These are phyloP conservation scores for Spizellomyces sp. DNA, from an alignment of 192 early-diverging fungal genomes.

Conservation along the genomic window DNA sequence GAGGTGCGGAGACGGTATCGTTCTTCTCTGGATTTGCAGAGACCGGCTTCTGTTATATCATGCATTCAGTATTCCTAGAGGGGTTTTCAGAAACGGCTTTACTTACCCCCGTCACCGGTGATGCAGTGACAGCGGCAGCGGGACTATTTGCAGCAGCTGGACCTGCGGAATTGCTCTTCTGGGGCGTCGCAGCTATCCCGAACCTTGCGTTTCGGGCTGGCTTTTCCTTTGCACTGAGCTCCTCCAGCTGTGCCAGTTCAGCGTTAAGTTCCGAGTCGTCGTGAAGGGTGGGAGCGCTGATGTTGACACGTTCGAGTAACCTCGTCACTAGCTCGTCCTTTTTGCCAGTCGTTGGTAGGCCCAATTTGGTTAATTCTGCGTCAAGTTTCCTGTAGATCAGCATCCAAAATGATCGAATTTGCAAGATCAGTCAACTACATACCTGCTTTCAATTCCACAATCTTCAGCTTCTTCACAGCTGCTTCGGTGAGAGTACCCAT, in stretches of 20 bases:
- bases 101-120: not conserved
- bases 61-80: too few relatives aligned
- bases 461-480: constrained; percentile 10
- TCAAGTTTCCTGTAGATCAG: not conserved
- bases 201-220: too few relatives aligned
- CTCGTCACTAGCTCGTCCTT: constrained; percentile 69
- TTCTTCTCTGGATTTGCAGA: not conserved
- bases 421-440: not conserved
- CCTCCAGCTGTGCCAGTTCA: not conserved
- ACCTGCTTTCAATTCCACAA: constrained; percentile 27
- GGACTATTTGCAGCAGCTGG: not conserved
- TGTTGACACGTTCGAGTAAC: constrained; percentile 34
- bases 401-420: not conserved
- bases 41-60: too few relatives aligned
- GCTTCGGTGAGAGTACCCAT: not conserved
- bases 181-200: too few relatives aligned
- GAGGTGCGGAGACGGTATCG: not conserved
- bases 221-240: not conserved
- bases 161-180: too few relatives aligned
- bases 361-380: constrained; percentile 45
- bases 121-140: not conserved
- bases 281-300: not conserved
- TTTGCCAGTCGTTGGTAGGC: constrained; percentile 61
- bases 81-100: not conserved
- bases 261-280: not conserved